phyloP scores from a whole-genome alignment of 2,329 filamentous ascomycete species.

The Botrytis fabae region DNA sequence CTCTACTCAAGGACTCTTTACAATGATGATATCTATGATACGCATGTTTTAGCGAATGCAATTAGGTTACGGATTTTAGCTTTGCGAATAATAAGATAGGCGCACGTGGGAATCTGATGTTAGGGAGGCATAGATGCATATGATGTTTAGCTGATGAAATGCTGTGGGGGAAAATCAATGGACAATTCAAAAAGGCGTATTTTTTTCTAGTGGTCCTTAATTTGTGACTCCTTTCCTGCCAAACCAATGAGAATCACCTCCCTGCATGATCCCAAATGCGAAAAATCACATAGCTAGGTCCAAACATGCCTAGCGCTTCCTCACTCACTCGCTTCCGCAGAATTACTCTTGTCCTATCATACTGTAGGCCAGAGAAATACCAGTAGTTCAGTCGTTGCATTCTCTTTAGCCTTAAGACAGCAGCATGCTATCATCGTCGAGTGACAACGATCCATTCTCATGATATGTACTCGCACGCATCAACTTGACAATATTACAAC shows the following conservation, averaged over 20 bases:
- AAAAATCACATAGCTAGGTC: neutral
- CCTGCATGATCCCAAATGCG: neutral
- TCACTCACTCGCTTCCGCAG: no score
- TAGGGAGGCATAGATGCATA: conserved; percentile 1
- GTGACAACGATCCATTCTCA: neutral
- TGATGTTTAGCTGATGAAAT: neutral
- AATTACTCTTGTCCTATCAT: neutral
- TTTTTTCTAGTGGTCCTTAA: neutral
- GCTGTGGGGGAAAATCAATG: neutral
- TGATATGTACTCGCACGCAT: neutral
- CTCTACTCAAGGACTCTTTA: conserved; percentile 22
- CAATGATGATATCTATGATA: conserved; percentile 18
- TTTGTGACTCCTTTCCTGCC: neutral
- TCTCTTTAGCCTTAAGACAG: neutral
- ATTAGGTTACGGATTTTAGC: neutral
- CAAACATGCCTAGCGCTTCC: neutral
- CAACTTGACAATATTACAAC: neutral
- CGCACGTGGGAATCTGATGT: conserved; percentile 8
- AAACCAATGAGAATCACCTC: neutral
- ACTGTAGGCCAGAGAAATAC: neutral
- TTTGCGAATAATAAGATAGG: conserved; percentile 4
- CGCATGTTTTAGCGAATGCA: conserved; percentile 9
- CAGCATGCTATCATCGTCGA: neutral
- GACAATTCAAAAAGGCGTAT: neutral
- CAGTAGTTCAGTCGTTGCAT: neutral